Conservation (phyloP, 768 basidiomycete genomes). For the Xerocomellus amylosporus region DNA sequence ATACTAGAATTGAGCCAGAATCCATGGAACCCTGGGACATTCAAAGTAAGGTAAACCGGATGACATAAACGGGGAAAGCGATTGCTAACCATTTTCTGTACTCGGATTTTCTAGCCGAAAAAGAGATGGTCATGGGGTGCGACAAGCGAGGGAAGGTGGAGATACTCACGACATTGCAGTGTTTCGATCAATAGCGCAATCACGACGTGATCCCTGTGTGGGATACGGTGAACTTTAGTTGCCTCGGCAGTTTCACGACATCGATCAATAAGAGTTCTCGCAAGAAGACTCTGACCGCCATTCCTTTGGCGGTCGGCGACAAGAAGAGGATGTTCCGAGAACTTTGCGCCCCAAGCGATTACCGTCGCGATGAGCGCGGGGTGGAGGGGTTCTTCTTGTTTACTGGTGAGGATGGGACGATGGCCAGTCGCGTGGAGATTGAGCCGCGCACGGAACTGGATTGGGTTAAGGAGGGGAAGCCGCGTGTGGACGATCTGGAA, state of each 20-base stretch:
- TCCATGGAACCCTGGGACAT: conserved; percentile 65
- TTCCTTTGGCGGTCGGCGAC: conserved; percentile 72
- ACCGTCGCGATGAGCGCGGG: conserved; percentile 82
- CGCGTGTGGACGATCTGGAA: conserved; percentile 92
- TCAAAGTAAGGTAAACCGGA: conserved; percentile 16
- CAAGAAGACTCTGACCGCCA: conserved; percentile 70
- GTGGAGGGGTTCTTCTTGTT: conserved; percentile 49
- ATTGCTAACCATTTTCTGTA: conserved; percentile 59
- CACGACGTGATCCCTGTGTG: conserved; percentile 77
- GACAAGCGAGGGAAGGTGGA: background rate
- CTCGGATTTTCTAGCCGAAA: conserved; percentile 61
- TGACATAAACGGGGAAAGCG: conserved; percentile 13
- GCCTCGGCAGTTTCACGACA: conserved; percentile 85
- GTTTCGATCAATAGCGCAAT: conserved; percentile 80
- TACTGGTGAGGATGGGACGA: conserved; percentile 19
- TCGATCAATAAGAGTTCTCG: conserved; percentile 73
- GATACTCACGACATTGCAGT: conserved; percentile 78
- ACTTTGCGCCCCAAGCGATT: conserved; percentile 89
- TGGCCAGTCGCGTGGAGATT: conserved; percentile 37
- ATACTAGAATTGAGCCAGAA: conserved; percentile 83
- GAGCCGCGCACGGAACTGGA: conserved; percentile 73
- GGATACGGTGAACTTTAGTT: conserved; percentile 80
- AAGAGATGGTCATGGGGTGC: conserved; percentile 6
- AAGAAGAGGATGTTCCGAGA: conserved; percentile 87
- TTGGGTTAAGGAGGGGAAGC: conserved; percentile 81